Evolutionary conservation across 257 asterid species (phyloP).

Genomic region (Perilla frutescens): DNA sequence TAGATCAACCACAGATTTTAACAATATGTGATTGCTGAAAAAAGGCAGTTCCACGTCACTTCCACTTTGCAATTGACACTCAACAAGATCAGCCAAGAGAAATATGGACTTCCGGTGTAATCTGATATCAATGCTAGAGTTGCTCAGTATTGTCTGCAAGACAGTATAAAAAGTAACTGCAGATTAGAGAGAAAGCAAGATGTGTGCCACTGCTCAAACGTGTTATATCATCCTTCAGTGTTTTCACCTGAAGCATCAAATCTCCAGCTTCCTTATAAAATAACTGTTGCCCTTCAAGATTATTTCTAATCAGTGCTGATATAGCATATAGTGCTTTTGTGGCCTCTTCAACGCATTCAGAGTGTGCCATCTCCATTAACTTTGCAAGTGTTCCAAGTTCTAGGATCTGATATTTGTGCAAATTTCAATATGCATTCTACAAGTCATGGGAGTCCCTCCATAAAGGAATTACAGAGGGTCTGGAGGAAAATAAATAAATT

Average conservation of each 20-base stretch:
- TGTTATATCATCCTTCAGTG: slow-evolving; percentile 18
- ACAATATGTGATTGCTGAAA: slow-evolving; percentile 58
- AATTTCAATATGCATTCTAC: slow-evolving; percentile 32
- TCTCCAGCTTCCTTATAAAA: slow-evolving; percentile 75
- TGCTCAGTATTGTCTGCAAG: slow-evolving; percentile 71
- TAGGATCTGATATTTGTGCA: slow-evolving; percentile 58
- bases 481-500: slow-evolving; percentile 7
- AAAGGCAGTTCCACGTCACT: slow-evolving; percentile 43
- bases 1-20: slow-evolving; percentile 72
- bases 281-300: slow-evolving; percentile 59
- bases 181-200: slow-evolving; percentile 30
- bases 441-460: slow-evolving; percentile 16
- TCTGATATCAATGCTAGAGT: slow-evolving; percentile 71
- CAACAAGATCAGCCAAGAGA: slow-evolving; percentile 75
- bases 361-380: slow-evolving; percentile 68
- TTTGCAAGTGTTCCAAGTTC: slow-evolving; percentile 64
- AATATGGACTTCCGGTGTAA: slow-evolving; percentile 64
- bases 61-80: slow-evolving; percentile 52
- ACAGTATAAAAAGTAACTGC: not conserved
- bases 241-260: slow-evolving; percentile 78
- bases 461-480: not conserved
- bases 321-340: slow-evolving; percentile 76
- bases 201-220: slow-evolving; percentile 14
- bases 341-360: slow-evolving; percentile 70
- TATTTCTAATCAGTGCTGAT: slow-evolving; percentile 81